Evolutionary conservation across 179 eudicot genomes (phyloP).

Genomic region (Patellifolia procumbens): DNA sequence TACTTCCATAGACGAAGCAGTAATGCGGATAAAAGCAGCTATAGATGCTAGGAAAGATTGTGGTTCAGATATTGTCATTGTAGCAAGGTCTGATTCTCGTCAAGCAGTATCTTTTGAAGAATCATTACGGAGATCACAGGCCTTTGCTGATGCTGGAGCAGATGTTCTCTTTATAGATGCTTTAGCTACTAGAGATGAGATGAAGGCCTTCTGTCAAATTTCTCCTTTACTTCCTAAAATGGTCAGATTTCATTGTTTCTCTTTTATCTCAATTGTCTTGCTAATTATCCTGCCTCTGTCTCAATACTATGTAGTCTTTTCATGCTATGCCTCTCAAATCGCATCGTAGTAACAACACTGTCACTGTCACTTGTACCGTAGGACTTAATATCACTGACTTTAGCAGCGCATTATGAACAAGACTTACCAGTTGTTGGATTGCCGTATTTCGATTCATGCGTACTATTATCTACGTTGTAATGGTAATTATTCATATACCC

Average conservation of each 20-base stretch:
- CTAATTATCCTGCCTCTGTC: background rate
- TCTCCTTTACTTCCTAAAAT: constrained; percentile 77
- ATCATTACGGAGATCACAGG: constrained; percentile 78
- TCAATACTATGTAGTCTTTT: too few relatives aligned
- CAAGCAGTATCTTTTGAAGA: constrained; percentile 91
- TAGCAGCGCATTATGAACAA: too few relatives aligned
- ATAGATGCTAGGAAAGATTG: constrained; percentile 89
- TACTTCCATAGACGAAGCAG: constrained; percentile 84
- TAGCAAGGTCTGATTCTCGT: constrained; percentile 95
- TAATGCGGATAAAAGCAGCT: constrained; percentile 92
- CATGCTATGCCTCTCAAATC: background rate
- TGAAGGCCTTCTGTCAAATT: constrained; percentile 71
- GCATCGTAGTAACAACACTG: background rate
- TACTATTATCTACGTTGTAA: background rate
- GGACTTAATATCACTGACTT: too few relatives aligned
- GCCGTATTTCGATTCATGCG: background rate
- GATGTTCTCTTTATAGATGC: constrained; percentile 95
- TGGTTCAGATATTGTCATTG: constrained; percentile 91
- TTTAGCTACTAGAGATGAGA: constrained; percentile 82
- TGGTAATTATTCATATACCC: background rate
- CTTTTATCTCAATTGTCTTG: background rate
- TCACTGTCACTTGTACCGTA: too few relatives aligned
- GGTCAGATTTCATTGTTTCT: constrained; percentile 40
- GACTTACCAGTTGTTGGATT: too few relatives aligned
- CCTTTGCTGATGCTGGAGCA: constrained; percentile 93